Evolutionary conservation across 169 alveolate species (phyloP).

Genomic region (Plasmodium berghei): DNA sequence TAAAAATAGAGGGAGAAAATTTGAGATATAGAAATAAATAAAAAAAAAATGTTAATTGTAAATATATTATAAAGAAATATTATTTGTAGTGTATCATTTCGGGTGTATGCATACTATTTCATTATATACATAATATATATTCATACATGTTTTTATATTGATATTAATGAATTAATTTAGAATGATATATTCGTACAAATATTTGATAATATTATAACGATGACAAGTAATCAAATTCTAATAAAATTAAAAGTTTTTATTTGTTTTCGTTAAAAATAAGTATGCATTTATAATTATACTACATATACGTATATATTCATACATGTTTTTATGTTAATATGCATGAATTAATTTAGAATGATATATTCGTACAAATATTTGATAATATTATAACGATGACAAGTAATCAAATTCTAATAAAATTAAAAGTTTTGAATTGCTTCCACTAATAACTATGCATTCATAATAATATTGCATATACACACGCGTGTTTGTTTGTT

Average conservation of each 20-base stretch:
- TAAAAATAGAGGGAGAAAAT: conserved; percentile 27
- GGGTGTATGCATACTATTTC: background rate
- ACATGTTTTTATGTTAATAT: background rate
- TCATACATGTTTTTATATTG: conserved; percentile 8
- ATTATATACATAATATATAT: conserved; percentile 2
- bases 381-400: conserved; percentile 8
- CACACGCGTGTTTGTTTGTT: conserved; percentile 12
- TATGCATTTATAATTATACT: conserved; percentile 13
- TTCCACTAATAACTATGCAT: conserved; percentile 10
- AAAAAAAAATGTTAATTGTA: conserved; percentile 8
- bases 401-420: conserved; percentile 1
- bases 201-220: conserved; percentile 11
- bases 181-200: conserved; percentile 8
- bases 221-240: conserved; percentile 4
- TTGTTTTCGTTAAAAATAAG: conserved; percentile 17
- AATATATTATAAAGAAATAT: conserved; percentile 9
- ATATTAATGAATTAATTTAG: conserved; percentile 14
- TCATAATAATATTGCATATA: conserved; percentile 1
- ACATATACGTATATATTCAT: conserved; percentile 6
- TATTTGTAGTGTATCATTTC: conserved; percentile 16
- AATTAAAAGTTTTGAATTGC: conserved; percentile 25
- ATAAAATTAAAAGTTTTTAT: conserved; percentile 19
- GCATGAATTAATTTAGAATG: background rate
- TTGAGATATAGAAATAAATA: conserved; percentile 3
- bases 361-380: conserved; percentile 15